Evolutionary conservation across 2,329 filamentous ascomycete species (phyloP).

Genomic region (Neonectria magnoliae): DNA sequence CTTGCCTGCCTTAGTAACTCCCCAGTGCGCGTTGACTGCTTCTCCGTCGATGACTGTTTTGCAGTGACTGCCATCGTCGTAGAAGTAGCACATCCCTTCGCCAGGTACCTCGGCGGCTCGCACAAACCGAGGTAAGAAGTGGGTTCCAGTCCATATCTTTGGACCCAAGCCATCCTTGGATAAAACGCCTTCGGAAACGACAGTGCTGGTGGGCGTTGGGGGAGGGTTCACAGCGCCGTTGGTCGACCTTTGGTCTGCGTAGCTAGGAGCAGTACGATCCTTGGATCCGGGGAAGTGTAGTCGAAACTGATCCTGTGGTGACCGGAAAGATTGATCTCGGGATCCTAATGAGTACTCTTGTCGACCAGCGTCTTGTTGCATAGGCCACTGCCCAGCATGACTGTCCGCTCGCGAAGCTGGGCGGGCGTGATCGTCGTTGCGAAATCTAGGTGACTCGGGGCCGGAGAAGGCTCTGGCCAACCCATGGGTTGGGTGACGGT

Average conservation of each 20-base stretch:
- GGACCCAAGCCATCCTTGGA: conserved; percentile 71
- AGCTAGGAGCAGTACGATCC: conserved; percentile 42
- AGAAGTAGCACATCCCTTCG: conserved; percentile 85
- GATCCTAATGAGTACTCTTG: conserved; percentile 59
- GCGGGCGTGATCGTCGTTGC: conserved; percentile 50
- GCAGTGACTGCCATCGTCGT: conserved; percentile 85
- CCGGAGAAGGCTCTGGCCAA: conserved; percentile 51
- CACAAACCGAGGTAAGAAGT: conserved; percentile 74
- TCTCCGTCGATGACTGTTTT: conserved; percentile 88
- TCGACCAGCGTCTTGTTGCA: conserved; percentile 52
- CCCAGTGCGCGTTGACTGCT: conserved; percentile 89
- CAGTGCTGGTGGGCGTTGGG: conserved; percentile 42
- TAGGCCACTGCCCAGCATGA: conserved; percentile 51
- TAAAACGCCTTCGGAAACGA: conserved; percentile 54
- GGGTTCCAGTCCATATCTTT: conserved; percentile 75
- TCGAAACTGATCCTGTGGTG: conserved; percentile 48
- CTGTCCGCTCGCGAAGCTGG: conserved; percentile 50
- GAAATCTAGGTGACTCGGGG: conserved; percentile 57
- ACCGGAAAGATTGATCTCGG: conserved; percentile 49
- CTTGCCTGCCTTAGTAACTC: conserved; percentile 92
- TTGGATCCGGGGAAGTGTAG: conserved; percentile 51
- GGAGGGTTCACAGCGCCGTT: conserved; percentile 41
- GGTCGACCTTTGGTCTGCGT: conserved; percentile 41
- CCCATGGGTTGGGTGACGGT: conserved; percentile 48
- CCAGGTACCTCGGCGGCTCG: conserved; percentile 74